Conservation (phyloP, 2,329 filamentous ascomycete species). For the Aspergillus caelatus region DNA sequence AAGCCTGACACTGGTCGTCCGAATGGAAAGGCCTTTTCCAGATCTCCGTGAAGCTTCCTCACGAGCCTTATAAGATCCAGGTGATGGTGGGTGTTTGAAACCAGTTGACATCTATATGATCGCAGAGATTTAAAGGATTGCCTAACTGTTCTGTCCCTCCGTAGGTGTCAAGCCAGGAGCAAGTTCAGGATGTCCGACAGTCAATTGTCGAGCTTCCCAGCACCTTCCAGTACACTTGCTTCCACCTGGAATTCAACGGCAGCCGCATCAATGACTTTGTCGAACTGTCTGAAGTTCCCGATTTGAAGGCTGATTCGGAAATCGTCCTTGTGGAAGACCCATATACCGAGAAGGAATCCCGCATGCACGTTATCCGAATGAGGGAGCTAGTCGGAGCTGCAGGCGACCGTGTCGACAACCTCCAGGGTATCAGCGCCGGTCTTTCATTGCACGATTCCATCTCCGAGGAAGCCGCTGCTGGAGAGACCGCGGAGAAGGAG, state of each 20-base stretch:
- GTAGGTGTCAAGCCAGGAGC: conserved; percentile 88
- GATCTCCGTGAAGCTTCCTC: conserved; percentile 79
- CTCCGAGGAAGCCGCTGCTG: conserved; percentile 47
- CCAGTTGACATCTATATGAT: conserved; percentile 12
- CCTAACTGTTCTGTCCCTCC: conserved; percentile 17
- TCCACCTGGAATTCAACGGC: conserved; percentile 91
- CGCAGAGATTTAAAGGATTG: conserved; percentile 19
- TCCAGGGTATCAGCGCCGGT: conserved; percentile 84
- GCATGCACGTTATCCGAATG: conserved; percentile 88
- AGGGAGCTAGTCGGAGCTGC: conserved; percentile 92
- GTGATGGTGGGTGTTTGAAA: conserved; percentile 71
- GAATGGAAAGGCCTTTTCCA: conserved; percentile 59
- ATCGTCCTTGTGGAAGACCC: conserved; percentile 86
- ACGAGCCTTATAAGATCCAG: conserved; percentile 76
- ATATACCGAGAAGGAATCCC: conserved; percentile 97
- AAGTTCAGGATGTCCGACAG: conserved; percentile 95
- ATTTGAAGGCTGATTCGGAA: conserved; percentile 74
- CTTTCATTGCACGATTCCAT: conserved; percentile 85
- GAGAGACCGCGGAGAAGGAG: conserved; percentile 45
- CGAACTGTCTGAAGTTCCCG: conserved; percentile 85
- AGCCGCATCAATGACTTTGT: conserved; percentile 93
- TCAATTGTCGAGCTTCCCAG: conserved; percentile 91
- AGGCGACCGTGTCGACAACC: conserved; percentile 81
- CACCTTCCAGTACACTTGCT: conserved; percentile 97
- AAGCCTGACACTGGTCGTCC: not conserved